Evolutionary conservation across 192 early-diverging fungal genomes (phyloP).

Genomic region (Mortierella hygrophila): DNA sequence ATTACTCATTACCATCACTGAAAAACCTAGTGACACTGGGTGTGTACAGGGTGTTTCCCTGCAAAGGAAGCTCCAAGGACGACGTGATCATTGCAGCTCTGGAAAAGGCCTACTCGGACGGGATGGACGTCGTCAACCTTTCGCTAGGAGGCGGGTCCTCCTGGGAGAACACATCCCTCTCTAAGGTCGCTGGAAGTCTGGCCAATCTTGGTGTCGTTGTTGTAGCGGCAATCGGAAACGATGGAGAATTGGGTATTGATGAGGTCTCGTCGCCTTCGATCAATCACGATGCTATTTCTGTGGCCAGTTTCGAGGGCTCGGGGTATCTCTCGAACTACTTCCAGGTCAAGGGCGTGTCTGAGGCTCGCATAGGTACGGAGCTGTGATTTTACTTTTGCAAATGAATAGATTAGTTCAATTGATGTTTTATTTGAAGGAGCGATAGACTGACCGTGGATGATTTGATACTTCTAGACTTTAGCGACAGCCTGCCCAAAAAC

Average conservation of each 20-base stretch:
- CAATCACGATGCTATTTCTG: constrained; percentile 67
- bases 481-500: constrained; percentile 12
- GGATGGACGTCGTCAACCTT: constrained; percentile 87
- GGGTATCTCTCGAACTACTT: constrained; percentile 53
- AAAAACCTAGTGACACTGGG: constrained; percentile 69
- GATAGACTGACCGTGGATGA: not conserved
- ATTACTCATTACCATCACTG: not conserved
- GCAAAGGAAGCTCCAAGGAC: constrained; percentile 71
- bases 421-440: not conserved
- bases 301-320: constrained; percentile 67
- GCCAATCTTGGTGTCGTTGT: constrained; percentile 58
- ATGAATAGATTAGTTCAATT: not conserved
- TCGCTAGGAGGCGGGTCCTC: constrained; percentile 80
- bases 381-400: not conserved
- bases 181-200: constrained; percentile 68
- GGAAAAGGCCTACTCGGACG: constrained; percentile 74
- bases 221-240: constrained; percentile 76
- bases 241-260: constrained; percentile 70
- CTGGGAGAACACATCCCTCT: constrained; percentile 69
- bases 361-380: constrained; percentile 25
- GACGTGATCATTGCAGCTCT: constrained; percentile 86
- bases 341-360: constrained; percentile 14
- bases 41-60: constrained; percentile 86
- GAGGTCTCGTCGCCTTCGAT: constrained; percentile 69
- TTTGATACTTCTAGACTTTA: not conserved